Evolutionary conservation across 768 basidiomycete genomes (phyloP).

Genomic region (Leccinum rimulosum): DNA sequence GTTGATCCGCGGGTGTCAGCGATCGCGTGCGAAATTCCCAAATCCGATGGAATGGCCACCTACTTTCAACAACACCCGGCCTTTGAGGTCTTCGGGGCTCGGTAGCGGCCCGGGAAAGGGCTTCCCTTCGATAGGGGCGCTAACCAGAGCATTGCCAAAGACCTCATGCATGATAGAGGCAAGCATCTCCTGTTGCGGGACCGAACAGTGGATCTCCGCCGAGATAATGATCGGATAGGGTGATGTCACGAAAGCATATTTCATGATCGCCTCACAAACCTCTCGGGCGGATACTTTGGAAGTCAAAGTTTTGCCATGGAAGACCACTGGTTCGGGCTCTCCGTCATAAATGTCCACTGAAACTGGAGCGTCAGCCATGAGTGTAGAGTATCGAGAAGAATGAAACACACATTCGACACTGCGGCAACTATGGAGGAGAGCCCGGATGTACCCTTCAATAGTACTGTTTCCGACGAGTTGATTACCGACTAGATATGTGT

Average conservation of each 20-base stretch:
- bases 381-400: background rate
- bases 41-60: slow-evolving; percentile 9
- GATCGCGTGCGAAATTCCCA: background rate
- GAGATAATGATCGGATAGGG: slow-evolving; percentile 93
- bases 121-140: slow-evolving; percentile 45
- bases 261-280: slow-evolving; percentile 77
- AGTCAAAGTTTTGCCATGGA: slow-evolving; percentile 88
- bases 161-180: slow-evolving; percentile 68
- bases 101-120: slow-evolving; percentile 58
- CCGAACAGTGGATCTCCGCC: slow-evolving; percentile 83
- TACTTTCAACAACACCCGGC: slow-evolving; percentile 82
- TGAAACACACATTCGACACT: slow-evolving; percentile 82
- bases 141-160: slow-evolving; percentile 55
- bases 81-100: slow-evolving; percentile 80
- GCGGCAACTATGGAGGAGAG: slow-evolving; percentile 85
- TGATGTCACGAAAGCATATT: slow-evolving; percentile 88
- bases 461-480: slow-evolving; percentile 88
- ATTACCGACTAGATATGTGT: slow-evolving; percentile 86
- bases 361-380: background rate
- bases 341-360: slow-evolving; percentile 93
- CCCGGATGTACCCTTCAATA: slow-evolving; percentile 90
- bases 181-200: slow-evolving; percentile 77
- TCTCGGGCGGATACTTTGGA: slow-evolving; percentile 78
- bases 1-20: slow-evolving; percentile 1
- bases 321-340: slow-evolving; percentile 78